These are phyloP conservation scores for Ophiostoma sp. DNA, from an alignment of 2,329 filamentous ascomycete genomes.

Conservation along the genomic window DNA sequence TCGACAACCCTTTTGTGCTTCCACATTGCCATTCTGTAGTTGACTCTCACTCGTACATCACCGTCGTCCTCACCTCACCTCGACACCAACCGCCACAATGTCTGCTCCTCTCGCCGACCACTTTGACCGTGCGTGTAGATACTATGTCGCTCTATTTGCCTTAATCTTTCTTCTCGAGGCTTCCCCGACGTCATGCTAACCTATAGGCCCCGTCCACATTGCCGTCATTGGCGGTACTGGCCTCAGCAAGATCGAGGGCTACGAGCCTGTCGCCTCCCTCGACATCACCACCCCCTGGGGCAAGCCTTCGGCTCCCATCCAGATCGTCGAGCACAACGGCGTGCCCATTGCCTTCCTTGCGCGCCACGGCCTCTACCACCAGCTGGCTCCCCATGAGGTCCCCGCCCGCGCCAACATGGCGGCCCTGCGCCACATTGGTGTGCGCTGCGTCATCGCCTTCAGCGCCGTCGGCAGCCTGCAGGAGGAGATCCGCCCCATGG, in stretches of 20 bases:
- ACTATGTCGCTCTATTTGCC: not conserved
- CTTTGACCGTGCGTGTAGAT: constrained; percentile 25
- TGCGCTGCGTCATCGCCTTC: constrained; percentile 88
- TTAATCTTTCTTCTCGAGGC: not conserved
- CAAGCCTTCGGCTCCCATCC: constrained; percentile 65
- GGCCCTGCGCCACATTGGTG: constrained; percentile 86
- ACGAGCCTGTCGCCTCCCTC: constrained; percentile 75
- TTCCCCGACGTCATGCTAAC: not conserved
- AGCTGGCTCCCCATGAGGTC: constrained; percentile 91
- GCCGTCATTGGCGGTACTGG: constrained; percentile 93
- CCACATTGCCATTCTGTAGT: not conserved
- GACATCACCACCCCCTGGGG: constrained; percentile 85
- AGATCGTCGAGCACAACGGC: constrained; percentile 80
- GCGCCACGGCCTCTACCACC: constrained; percentile 83
- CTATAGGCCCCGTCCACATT: constrained; percentile 43
- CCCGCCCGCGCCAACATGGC: constrained; percentile 92
- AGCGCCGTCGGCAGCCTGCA: constrained; percentile 88
- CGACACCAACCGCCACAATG: constrained; percentile 19
- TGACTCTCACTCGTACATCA: not conserved
- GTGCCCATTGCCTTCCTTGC: constrained; percentile 87
- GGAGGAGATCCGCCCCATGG: constrained; percentile 88
- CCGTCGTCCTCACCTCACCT: constrained; percentile 9
- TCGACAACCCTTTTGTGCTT: not conserved
- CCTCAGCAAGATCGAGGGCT: constrained; percentile 79
- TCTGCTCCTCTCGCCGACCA: constrained; percentile 24